Evolutionary conservation across 768 basidiomycete genomes (phyloP).

Genomic region (Termitomyces sp.): DNA sequence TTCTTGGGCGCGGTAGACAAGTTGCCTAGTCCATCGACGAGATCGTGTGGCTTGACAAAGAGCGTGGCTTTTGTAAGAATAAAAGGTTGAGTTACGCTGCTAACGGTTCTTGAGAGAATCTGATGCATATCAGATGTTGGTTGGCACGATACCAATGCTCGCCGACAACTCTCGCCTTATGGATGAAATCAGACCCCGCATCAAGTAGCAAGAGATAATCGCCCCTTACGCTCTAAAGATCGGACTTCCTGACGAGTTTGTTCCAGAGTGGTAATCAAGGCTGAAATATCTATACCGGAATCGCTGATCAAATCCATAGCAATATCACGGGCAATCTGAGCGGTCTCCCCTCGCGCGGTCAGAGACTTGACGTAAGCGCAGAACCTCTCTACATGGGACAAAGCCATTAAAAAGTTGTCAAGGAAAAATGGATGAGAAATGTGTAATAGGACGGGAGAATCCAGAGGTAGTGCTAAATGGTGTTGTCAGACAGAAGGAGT

Average conservation of each 20-base stretch:
- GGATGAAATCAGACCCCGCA: constrained; percentile 5
- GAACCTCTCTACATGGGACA: constrained; percentile 56
- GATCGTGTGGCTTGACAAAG: constrained; percentile 67
- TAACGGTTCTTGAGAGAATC: constrained; percentile 37
- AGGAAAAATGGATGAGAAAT: constrained; percentile 59
- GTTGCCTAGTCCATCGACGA: constrained; percentile 56
- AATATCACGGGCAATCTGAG: constrained; percentile 58
- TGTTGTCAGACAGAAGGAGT: neutral
- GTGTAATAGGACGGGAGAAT: constrained; percentile 45
- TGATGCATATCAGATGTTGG: constrained; percentile 43
- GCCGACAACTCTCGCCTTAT: constrained; percentile 45
- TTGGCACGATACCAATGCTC: constrained; percentile 54
- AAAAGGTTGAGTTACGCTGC: constrained; percentile 39
- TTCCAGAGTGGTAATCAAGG: constrained; percentile 41
- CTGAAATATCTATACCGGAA: constrained; percentile 58
- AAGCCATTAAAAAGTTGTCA: constrained; percentile 40
- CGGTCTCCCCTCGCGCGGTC: constrained; percentile 52
- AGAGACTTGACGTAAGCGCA: constrained; percentile 47
- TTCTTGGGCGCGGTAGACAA: constrained; percentile 28
- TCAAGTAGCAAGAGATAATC: neutral
- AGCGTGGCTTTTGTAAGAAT: constrained; percentile 61
- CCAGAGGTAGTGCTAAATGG: constrained; percentile 13
- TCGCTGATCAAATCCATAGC: constrained; percentile 58
- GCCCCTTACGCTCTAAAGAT: constrained; percentile 28
- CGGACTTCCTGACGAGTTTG: constrained; percentile 28